Evolutionary conservation across 2,329 filamentous ascomycete species (phyloP).

Genomic region (Penicillium paneum): DNA sequence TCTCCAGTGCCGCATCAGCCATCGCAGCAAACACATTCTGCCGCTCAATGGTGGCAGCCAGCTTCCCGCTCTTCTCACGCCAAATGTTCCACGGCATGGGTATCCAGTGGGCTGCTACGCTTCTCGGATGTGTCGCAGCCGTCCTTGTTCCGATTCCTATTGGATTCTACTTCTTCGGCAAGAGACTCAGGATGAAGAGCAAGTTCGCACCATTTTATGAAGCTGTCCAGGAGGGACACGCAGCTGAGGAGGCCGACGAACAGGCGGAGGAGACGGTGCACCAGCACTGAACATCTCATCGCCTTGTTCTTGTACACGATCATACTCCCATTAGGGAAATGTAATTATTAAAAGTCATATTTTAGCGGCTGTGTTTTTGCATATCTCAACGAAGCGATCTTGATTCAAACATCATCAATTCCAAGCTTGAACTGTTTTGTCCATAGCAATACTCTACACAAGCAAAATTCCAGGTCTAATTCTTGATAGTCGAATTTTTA

Average conservation of each 20-base stretch:
- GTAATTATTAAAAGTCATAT: constrained; percentile 1
- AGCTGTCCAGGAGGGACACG: constrained; percentile 48
- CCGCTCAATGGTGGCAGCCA: constrained; percentile 49
- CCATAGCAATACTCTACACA: too few relatives aligned
- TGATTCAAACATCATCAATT: not conserved
- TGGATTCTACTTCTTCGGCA: constrained; percentile 35
- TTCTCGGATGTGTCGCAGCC: constrained; percentile 37
- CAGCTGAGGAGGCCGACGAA: constrained; percentile 18
- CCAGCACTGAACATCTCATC: not conserved
- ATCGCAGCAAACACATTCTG: constrained; percentile 57
- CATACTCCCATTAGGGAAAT: not conserved
- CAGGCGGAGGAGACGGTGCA: constrained; percentile 1
- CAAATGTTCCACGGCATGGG: constrained; percentile 51
- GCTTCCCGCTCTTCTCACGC: constrained; percentile 54
- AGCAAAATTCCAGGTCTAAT: too few relatives aligned
- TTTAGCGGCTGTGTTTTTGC: not conserved
- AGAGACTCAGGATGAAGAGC: constrained; percentile 21
- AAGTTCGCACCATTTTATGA: constrained; percentile 40
- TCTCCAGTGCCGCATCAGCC: constrained; percentile 47
- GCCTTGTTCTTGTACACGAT: not conserved
- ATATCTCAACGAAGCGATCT: not conserved
- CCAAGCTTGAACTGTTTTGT: too few relatives aligned
- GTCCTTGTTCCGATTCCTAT: constrained; percentile 40
- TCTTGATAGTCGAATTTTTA: too few relatives aligned
- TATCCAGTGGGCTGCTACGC: constrained; percentile 35